Conservation (phyloP, 2,329 filamentous ascomycete species). For the Magnaporthales sp. region DNA sequence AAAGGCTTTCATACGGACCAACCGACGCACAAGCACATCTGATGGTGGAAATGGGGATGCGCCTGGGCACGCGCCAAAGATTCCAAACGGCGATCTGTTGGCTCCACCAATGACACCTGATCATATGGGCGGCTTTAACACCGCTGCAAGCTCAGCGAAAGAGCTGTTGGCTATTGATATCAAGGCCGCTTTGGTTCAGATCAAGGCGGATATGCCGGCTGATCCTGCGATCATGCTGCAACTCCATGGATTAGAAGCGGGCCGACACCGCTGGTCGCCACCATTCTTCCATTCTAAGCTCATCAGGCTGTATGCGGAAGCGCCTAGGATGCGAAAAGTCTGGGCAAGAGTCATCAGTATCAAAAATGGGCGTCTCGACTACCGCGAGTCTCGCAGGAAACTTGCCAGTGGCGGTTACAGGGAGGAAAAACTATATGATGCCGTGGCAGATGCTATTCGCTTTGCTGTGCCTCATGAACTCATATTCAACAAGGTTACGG, state of each 20-base stretch:
- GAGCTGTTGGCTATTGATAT: slow-evolving; percentile 79
- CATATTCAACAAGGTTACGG: slow-evolving; percentile 81
- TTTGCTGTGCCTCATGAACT: slow-evolving; percentile 87
- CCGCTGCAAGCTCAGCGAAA: slow-evolving; percentile 13
- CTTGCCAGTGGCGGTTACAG: slow-evolving; percentile 45
- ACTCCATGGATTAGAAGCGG: slow-evolving; percentile 71
- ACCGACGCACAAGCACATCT: slow-evolving; percentile 19
- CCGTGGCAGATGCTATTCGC: slow-evolving; percentile 77
- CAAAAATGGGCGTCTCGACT: slow-evolving; percentile 71
- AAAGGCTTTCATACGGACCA: slow-evolving; percentile 54
- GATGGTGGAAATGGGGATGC: neutral
- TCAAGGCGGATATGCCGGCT: slow-evolving; percentile 81
- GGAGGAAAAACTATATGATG: slow-evolving; percentile 75
- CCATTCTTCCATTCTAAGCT: slow-evolving; percentile 74
- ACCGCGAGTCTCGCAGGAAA: slow-evolving; percentile 68
- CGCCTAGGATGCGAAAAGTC: slow-evolving; percentile 69
- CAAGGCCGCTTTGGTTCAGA: slow-evolving; percentile 70
- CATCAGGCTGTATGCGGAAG: slow-evolving; percentile 77
- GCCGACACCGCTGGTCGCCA: slow-evolving; percentile 77
- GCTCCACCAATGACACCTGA: neutral
- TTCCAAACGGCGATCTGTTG: slow-evolving; percentile 18
- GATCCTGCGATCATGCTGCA: slow-evolving; percentile 92
- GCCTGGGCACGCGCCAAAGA: slow-evolving; percentile 15
- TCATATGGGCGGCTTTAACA: neutral
- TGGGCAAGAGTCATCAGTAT: slow-evolving; percentile 85